phyloP scores from a whole-genome alignment of 805 yeast species.

The Monosporozyma aerobia region DNA sequence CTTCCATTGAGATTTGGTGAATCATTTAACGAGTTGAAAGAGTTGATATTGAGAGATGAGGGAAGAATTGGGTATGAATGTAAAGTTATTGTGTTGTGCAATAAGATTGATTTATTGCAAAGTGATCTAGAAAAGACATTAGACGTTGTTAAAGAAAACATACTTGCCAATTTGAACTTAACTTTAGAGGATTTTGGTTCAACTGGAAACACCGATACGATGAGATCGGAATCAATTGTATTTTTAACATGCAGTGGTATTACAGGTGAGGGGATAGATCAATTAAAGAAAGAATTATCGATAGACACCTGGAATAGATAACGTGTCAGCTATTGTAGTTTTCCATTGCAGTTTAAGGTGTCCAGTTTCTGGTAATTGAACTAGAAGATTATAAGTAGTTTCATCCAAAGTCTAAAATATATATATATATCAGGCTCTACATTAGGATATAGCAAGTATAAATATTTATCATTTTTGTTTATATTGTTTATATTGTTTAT shows the following conservation, averaged over 20 bases:
- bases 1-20: conserved; percentile 53
- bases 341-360: no score
- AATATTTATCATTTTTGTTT: no score
- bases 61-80: conserved; percentile 44
- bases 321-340: not conserved
- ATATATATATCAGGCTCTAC: no score
- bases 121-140: conserved; percentile 6
- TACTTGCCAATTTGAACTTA: not conserved
- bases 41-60: conserved; percentile 51
- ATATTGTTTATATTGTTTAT: not conserved
- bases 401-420: no score
- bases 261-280: conserved; percentile 15
- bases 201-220: not conserved
- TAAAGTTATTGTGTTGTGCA: conserved; percentile 52
- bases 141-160: not conserved
- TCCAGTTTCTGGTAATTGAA: no score
- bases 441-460: no score
- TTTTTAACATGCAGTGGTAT: conserved; percentile 17
- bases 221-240: conserved; percentile 1
- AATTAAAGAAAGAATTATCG: conserved; percentile 3
- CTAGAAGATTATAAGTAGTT: no score
- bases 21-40: conserved; percentile 54
- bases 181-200: not conserved
- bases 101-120: conserved; percentile 58
- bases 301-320: not conserved